These are phyloP conservation scores for Fraxinus baroniana DNA, from an alignment of 305 asterid genomes.

Conservation along the genomic window DNA sequence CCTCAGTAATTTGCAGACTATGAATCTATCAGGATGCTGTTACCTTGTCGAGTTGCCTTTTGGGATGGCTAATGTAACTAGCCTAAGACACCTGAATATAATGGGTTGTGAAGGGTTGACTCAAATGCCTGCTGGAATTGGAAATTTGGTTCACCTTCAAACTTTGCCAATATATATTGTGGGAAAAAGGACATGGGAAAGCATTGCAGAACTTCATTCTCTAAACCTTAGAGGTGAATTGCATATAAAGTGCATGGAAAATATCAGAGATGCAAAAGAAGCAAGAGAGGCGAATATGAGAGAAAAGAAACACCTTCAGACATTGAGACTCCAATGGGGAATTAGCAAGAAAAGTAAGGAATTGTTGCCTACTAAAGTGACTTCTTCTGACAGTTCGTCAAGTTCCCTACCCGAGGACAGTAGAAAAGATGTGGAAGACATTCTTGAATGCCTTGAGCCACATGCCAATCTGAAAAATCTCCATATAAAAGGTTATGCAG, in stretches of 20 bases:
- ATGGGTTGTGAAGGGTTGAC: slow-evolving; percentile 30
- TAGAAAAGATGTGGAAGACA: slow-evolving; percentile 14
- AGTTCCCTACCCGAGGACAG: neutral
- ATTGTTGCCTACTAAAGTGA: neutral
- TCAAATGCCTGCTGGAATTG: slow-evolving; percentile 27
- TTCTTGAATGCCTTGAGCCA: slow-evolving; percentile 27
- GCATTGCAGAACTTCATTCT: slow-evolving; percentile 23
- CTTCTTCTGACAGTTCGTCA: slow-evolving; percentile 8
- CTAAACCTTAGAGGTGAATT: slow-evolving; percentile 27
- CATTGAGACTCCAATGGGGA: slow-evolving; percentile 24
- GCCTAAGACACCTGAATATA: slow-evolving; percentile 30
- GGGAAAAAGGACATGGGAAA: slow-evolving; percentile 16
- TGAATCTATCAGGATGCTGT: slow-evolving; percentile 23
- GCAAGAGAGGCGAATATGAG: slow-evolving; percentile 21
- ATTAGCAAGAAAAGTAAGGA: neutral
- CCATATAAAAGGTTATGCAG: slow-evolving; percentile 22
- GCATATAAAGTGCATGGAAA: slow-evolving; percentile 28
- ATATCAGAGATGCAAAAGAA: slow-evolving; percentile 17
- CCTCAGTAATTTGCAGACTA: slow-evolving; percentile 22
- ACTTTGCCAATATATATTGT: slow-evolving; percentile 30
- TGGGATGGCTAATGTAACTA: slow-evolving; percentile 2
- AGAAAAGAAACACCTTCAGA: slow-evolving; percentile 20
- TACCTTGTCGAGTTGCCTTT: slow-evolving; percentile 24
- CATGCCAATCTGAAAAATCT: slow-evolving; percentile 22
- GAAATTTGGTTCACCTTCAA: slow-evolving; percentile 18